Conservation (phyloP, 306 rosid species). For the Begonia masoniana region DNA sequence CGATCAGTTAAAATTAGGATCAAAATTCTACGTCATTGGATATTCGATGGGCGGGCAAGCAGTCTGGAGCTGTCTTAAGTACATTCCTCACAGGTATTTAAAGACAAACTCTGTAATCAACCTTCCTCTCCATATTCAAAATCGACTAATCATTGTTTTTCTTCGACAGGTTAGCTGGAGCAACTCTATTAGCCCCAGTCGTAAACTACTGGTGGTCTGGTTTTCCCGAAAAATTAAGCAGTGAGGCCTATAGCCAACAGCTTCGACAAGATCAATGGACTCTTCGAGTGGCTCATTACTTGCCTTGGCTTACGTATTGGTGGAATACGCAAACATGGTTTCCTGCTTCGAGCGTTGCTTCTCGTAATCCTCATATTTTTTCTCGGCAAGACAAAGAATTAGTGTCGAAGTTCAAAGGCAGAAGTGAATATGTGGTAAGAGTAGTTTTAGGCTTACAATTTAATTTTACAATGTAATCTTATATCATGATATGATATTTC, state of each 20-base stretch:
- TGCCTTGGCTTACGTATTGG: conserved; percentile 84
- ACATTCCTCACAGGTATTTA: conserved; percentile 75
- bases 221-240: conserved; percentile 52
- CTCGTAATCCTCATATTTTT: conserved; percentile 9
- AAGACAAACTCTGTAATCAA: background rate
- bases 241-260: conserved; percentile 27
- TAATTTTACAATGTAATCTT: no score
- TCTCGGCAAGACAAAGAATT: conserved; percentile 37
- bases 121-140: no score
- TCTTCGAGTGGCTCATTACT: conserved; percentile 53
- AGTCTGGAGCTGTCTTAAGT: conserved; percentile 66
- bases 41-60: conserved; percentile 76
- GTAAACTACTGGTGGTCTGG: conserved; percentile 81
- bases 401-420: background rate
- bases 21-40: conserved; percentile 66
- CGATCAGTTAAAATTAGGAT: conserved; percentile 58
- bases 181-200: conserved; percentile 51
- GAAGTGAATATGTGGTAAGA: conserved; percentile 13
- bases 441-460: no score
- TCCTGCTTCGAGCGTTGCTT: conserved; percentile 23
- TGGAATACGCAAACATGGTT: conserved; percentile 90
- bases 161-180: conserved; percentile 63
- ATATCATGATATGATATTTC: no score
- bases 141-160: background rate
- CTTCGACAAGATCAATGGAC: conserved; percentile 57